Conservation (phyloP, 768 basidiomycete species). For the Suillus tomentosus region DNA sequence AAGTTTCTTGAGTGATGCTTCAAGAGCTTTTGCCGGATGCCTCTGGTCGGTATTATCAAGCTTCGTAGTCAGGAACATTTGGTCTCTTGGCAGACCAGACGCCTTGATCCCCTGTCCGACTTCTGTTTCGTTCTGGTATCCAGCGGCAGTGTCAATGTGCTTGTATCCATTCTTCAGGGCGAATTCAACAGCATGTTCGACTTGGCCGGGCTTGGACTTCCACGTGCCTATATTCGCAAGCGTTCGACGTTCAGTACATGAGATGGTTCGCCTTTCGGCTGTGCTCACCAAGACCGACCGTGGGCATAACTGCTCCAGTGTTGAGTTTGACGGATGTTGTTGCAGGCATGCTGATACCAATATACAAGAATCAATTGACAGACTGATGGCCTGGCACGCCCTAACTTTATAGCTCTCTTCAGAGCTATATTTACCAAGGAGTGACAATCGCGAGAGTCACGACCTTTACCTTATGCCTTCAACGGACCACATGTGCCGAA, state of each 20-base stretch:
- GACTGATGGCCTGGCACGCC: not conserved
- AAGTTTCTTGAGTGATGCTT: conserved; percentile 66
- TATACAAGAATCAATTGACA: conserved; percentile 1
- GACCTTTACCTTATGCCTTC: not conserved
- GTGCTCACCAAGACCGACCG: conserved; percentile 60
- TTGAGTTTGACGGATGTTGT: conserved; percentile 60
- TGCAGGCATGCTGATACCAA: conserved; percentile 46
- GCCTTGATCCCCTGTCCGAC: conserved; percentile 78
- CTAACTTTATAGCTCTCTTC: conserved; percentile 8
- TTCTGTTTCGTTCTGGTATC: conserved; percentile 74
- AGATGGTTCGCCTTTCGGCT: not conserved
- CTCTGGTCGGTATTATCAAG: conserved; percentile 65
- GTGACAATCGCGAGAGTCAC: conserved; percentile 11
- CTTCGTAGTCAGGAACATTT: conserved; percentile 83
- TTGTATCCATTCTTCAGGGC: conserved; percentile 77
- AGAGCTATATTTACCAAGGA: conserved; percentile 9
- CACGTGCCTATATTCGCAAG: conserved; percentile 61
- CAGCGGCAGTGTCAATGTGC: conserved; percentile 71
- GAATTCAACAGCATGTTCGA: conserved; percentile 71
- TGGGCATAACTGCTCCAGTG: conserved; percentile 78
- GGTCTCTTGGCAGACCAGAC: conserved; percentile 68
- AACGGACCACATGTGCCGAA: not conserved
- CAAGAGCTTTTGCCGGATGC: conserved; percentile 60
- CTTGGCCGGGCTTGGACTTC: conserved; percentile 71
- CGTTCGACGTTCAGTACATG: not conserved